phyloP scores from a whole-genome alignment of 176 grass and related monocot species.

The Carex parvula region DNA sequence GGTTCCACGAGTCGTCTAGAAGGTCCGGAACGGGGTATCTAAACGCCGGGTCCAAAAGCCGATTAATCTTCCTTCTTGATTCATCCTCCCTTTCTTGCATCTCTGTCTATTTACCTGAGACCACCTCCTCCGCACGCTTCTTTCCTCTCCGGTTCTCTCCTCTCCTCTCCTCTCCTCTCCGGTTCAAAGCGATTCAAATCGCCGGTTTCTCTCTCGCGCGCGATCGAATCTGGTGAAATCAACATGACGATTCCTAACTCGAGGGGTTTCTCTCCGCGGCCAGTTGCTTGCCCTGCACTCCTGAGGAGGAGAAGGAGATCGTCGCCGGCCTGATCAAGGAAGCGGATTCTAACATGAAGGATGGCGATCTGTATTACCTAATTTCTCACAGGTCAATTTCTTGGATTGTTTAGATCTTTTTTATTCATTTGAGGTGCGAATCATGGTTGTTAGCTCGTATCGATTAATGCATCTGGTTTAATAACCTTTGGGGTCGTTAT shows the following conservation, averaged over 20 bases:
- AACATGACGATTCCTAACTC: conserved; percentile 81
- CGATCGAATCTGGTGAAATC: neutral
- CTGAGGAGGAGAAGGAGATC: conserved; percentile 65
- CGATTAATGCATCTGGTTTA: neutral
- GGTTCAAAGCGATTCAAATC: neutral
- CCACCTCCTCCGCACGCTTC: neutral
- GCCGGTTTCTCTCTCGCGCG: neutral
- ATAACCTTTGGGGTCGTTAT: neutral
- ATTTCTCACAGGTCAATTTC: conserved; percentile 47
- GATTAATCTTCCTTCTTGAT: neutral
- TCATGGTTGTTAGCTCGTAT: neutral
- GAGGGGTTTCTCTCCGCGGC: conserved; percentile 49
- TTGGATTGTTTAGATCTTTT: neutral
- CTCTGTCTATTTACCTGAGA: neutral
- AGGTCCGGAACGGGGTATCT: neutral
- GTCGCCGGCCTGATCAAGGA: conserved; percentile 41
- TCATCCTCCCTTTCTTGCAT: neutral
- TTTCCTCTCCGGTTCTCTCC: neutral
- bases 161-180: neutral
- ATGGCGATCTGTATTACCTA: conserved; percentile 91
- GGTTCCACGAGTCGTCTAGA: neutral
- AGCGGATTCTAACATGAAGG: conserved; percentile 60
- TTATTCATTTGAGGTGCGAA: neutral
- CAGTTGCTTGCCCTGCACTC: conserved; percentile 78
- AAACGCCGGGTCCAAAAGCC: neutral